These are phyloP conservation scores for Colletotrichum sp. DNA, from an alignment of 2,329 filamentous ascomycete species.

Conservation along the genomic window DNA sequence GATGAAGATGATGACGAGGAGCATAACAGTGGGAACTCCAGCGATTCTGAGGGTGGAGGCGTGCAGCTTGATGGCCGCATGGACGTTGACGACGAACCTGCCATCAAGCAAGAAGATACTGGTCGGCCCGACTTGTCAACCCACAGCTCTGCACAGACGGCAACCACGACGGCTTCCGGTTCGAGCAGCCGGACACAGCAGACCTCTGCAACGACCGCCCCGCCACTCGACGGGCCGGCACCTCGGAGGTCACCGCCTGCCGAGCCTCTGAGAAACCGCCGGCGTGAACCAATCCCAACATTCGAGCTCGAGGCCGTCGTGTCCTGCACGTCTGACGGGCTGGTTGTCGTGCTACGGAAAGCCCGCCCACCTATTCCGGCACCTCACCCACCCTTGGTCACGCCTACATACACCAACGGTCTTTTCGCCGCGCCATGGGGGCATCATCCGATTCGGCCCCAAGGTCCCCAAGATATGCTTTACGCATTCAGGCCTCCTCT, in stretches of 20 bases:
- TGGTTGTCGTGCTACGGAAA: slow-evolving; percentile 80
- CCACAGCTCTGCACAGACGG: slow-evolving; percentile 23
- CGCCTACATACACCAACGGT: slow-evolving; percentile 60
- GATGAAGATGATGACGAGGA: slow-evolving; percentile 48
- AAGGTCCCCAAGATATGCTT: slow-evolving; percentile 45
- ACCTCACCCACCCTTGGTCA: slow-evolving; percentile 53
- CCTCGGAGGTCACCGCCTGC: neutral
- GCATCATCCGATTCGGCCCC: slow-evolving; percentile 63
- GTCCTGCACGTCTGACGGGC: slow-evolving; percentile 86
- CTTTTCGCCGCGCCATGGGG: slow-evolving; percentile 85
- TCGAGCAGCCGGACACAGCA: slow-evolving; percentile 5
- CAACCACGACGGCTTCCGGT: neutral
- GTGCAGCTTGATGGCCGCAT: slow-evolving; percentile 48
- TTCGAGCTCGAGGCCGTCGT: slow-evolving; percentile 89
- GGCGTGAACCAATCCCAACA: slow-evolving; percentile 39
- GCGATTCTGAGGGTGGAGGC: slow-evolving; percentile 49
- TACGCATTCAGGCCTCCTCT: slow-evolving; percentile 49
- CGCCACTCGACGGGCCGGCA: neutral
- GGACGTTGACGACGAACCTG: slow-evolving; percentile 42
- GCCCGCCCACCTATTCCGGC: slow-evolving; percentile 74
- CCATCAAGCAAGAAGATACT: slow-evolving; percentile 41
- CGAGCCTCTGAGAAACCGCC: slow-evolving; percentile 24
- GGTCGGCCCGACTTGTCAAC: slow-evolving; percentile 1
- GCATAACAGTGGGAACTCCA: slow-evolving; percentile 34
- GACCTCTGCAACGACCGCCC: slow-evolving; percentile 3